phyloP scores from a whole-genome alignment of 768 basidiomycete genomes.

The Zangia roseola region DNA sequence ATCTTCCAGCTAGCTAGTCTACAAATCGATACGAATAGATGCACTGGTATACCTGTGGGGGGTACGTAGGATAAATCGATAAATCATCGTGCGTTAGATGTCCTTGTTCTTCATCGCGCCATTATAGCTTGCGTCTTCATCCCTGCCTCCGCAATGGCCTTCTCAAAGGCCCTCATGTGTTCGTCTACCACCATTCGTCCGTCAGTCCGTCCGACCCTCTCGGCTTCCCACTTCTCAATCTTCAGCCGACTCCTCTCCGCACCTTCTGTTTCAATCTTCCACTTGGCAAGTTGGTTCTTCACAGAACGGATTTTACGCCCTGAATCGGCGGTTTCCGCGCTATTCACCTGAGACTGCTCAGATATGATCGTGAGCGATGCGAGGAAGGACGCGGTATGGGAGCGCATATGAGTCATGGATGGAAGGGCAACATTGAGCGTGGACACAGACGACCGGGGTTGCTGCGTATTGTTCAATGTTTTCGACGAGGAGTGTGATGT shows the following conservation, averaged over 20 bases:
- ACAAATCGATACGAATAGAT: constrained; percentile 23
- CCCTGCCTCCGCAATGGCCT: constrained; percentile 68
- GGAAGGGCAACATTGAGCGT: constrained; percentile 43
- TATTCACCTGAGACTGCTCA: constrained; percentile 87
- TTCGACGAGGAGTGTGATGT: constrained; percentile 39
- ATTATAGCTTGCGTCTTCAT: constrained; percentile 79
- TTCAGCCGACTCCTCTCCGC: constrained; percentile 74
- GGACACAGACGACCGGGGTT: constrained; percentile 29
- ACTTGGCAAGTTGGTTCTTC: constrained; percentile 79
- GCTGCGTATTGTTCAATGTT: constrained; percentile 21
- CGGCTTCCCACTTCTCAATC: constrained; percentile 83
- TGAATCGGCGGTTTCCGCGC: constrained; percentile 80
- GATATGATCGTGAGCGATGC: constrained; percentile 74
- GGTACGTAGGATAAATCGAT: constrained; percentile 12
- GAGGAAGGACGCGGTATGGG: constrained; percentile 72
- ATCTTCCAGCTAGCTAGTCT: constrained; percentile 3
- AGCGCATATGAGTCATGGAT: constrained; percentile 69
- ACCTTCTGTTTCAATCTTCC: constrained; percentile 81
- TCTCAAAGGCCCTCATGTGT: constrained; percentile 73
- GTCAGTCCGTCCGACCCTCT: constrained; percentile 42
- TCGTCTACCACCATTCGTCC: constrained; percentile 75
- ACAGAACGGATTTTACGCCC: constrained; percentile 83
- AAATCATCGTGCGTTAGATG: too few species aligned
- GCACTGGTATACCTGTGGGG: constrained; percentile 16
- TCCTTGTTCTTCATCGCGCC: constrained; percentile 51